Evolutionary conservation across 2,329 filamentous ascomycete genomes (phyloP).

Genomic region (Trichoderma citrinoviride): DNA sequence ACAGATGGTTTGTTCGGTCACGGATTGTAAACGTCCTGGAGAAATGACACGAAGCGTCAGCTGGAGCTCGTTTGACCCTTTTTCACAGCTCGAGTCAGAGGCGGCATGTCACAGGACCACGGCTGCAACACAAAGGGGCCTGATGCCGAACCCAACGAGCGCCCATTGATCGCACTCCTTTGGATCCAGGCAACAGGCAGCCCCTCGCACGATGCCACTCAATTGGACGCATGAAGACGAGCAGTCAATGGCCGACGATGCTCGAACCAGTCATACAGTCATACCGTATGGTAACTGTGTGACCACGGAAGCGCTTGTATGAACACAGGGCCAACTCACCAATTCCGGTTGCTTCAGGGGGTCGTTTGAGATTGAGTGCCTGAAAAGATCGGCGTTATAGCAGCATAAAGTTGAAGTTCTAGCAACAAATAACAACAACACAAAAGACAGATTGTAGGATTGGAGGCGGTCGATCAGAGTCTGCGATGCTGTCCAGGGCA

Average conservation of each 20-base stretch:
- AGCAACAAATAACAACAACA: neutral
- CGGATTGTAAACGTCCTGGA: neutral
- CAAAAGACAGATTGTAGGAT: neutral
- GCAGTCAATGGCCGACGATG: neutral
- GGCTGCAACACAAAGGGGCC: conserved; percentile 17
- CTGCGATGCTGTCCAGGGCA: neutral
- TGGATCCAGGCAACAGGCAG: neutral
- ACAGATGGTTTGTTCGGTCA: neutral
- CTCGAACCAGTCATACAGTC: neutral
- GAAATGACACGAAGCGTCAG: neutral
- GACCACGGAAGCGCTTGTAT: neutral
- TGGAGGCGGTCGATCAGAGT: neutral
- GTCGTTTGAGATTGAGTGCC: neutral
- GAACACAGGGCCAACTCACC: neutral
- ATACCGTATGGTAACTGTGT: neutral
- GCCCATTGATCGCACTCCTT: neutral
- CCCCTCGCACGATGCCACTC: neutral
- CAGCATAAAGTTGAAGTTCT: neutral
- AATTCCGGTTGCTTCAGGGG: conserved; percentile 9
- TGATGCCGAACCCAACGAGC: neutral
- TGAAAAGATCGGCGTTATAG: neutral
- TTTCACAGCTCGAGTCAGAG: neutral
- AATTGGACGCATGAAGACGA: neutral
- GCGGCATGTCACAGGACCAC: conserved; percentile 18
- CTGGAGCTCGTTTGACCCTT: neutral